Base-by-base conservation (phyloP, 1,284 basidiomycete genomes). In the Sporisorium sorghi region DNA sequence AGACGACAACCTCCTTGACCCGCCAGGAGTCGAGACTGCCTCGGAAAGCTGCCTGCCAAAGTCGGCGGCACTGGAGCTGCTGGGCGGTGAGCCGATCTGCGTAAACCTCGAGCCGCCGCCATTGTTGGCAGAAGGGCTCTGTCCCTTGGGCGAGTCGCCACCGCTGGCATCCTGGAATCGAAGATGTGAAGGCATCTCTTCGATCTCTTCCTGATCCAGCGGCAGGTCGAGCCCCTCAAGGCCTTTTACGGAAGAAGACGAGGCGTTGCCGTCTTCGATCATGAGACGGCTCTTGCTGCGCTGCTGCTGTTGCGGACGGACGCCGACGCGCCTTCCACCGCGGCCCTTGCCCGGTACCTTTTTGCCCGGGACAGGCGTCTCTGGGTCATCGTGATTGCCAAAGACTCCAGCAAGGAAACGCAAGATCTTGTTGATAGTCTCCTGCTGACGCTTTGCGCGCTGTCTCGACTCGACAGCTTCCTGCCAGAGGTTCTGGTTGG, bases 401-500 rank as follows among this genome's bases (percentile, higher is more conserved):
- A 98, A 98, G 2, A 97, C 91, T 28, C 93, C 91, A 19, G 94
- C 94, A 52, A 99, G 86, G 86, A 99, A 98, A 66, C 93, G 91
- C 70, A 99, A 88, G 71, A 99, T 97, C 62, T 93, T 88, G 83
- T 97, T 94, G 82, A 98, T 94, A n/a, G 94, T 97, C 84, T 98
- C 95, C 80, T 97, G 92, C 77, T 97, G 94, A 80, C 93, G 93
- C 80, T 93, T 90, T 80, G 94, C 91, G 62, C 91, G 89, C 75
- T 91, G 90, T 10, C 92, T 87, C 4, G 92, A 90, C 39, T 90
- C 88, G 74, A 94, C 86, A 0, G 93, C 91, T 81, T 99, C 94
- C 81, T 94, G 90, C 95, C 96, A 99, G 5, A 99, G 86, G 40
- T 91, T 87, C 78, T 94, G 90, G 83, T 98, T 97, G 11, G 91